Percentiles rank a stretch among this genome's conserved stretches.
Evolutionary conservation across 2,329 filamentous ascomycete species (phyloP).

Genomic region (Penicillium vulpinum): DNA sequence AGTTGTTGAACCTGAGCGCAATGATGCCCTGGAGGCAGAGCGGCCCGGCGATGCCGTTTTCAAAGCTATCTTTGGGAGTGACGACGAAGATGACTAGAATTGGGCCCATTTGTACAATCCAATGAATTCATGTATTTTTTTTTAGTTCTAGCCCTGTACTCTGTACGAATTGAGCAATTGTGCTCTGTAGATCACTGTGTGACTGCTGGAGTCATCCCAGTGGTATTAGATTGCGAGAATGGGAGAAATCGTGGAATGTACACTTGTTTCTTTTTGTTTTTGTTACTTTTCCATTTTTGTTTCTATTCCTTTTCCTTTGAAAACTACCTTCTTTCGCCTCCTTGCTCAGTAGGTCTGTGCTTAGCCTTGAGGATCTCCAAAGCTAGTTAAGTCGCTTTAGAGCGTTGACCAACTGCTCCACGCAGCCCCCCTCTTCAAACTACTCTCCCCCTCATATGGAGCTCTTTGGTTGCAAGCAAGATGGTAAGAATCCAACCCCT

Average conservation of each 20-base stretch:
- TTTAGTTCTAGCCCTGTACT: background rate
- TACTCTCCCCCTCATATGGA: constrained; percentile 27
- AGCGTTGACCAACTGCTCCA: constrained; percentile 6
- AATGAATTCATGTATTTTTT: background rate
- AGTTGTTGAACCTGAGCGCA: constrained; percentile 68
- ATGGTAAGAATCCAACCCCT: constrained; percentile 33
- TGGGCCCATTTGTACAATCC: background rate
- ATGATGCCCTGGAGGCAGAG: constrained; percentile 73
- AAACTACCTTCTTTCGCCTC: constrained; percentile 6
- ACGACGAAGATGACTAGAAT: constrained; percentile 64
- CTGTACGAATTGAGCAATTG: background rate
- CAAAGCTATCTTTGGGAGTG: constrained; percentile 89
- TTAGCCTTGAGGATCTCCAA: background rate
- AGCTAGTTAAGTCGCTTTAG: background rate
- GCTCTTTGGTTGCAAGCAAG: constrained; percentile 27
- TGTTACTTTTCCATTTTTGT: background rate
- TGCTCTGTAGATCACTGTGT: constrained; percentile 1
- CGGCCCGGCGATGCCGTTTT: constrained; percentile 80
- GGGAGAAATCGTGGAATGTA: constrained; percentile 6
- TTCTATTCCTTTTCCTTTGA: background rate
- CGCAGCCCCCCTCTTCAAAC: constrained; percentile 7
- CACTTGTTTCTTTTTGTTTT: background rate
- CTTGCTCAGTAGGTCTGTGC: constrained; percentile 8
- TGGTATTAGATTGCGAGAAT: background rate
- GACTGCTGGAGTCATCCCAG: background rate